Conservation (phyloP, 192 early-diverging fungal species). For the Podila epigama region DNA sequence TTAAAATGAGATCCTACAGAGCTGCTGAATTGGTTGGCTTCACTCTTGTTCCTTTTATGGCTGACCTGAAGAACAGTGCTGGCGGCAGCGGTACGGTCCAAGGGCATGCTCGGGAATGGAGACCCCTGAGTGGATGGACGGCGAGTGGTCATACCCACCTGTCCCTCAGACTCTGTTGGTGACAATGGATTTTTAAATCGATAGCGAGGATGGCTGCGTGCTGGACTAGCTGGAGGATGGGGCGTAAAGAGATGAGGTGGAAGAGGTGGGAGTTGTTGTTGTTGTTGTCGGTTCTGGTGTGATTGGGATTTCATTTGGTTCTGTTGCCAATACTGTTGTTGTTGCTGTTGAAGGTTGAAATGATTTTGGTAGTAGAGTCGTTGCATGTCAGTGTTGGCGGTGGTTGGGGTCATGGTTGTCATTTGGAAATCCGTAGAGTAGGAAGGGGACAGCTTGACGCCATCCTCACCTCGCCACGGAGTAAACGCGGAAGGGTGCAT, state of each 20-base stretch:
- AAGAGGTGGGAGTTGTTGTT: not conserved
- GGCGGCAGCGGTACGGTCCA: no score
- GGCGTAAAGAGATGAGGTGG: no score
- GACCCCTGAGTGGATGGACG: not conserved
- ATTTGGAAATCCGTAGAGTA: no score
- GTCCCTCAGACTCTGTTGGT: not conserved
- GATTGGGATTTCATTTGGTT: not conserved
- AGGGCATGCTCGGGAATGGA: no score
- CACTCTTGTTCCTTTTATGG: no score
- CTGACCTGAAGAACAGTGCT: no score
- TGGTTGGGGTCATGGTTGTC: not conserved
- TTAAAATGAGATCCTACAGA: no score
- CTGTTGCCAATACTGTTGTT: not conserved
- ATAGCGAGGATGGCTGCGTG: no score
- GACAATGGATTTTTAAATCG: no score
- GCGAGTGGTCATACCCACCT: not conserved
- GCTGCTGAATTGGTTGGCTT: no score
- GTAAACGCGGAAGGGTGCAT: not conserved
- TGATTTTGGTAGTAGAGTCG: not conserved
- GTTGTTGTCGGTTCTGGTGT: not conserved
- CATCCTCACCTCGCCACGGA: not conserved
- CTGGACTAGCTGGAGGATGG: not conserved
- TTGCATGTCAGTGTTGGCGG: not conserved
- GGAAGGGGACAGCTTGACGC: no score
- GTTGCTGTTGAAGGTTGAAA: not conserved